phyloP scores from a whole-genome alignment of 768 basidiomycete genomes.

The Tulasnella sp. region DNA sequence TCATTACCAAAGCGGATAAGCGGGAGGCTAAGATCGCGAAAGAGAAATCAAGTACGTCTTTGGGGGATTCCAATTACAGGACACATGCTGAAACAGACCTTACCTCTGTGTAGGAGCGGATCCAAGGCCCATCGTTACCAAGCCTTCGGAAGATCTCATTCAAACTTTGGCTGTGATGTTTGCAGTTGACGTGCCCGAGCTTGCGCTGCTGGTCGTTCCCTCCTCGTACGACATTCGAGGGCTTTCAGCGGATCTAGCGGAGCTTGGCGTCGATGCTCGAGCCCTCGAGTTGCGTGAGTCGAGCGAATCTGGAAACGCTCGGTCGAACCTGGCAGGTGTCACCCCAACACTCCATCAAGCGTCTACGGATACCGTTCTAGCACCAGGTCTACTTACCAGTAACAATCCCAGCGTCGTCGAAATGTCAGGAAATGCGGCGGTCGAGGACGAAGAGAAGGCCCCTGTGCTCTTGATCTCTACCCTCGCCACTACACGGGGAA shows the following conservation, averaged over 20 bases:
- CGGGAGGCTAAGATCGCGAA: neutral
- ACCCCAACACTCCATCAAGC: neutral
- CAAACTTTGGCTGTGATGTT: conserved; percentile 6
- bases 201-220: conserved; percentile 13
- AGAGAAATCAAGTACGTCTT: neutral
- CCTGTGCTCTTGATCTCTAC: conserved; percentile 11
- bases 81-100: neutral
- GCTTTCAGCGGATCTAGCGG: neutral
- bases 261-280: conserved; percentile 1
- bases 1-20: neutral
- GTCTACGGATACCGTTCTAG: neutral
- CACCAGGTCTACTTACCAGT: neutral
- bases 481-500: conserved; percentile 2
- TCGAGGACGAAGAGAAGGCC: neutral
- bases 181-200: conserved; percentile 10
- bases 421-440: neutral
- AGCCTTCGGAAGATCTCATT: neutral
- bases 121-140: neutral
- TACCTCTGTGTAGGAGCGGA: neutral
- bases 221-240: conserved; percentile 8
- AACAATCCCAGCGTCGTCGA: neutral
- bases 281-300: conserved; percentile 6
- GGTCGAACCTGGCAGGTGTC: conserved; percentile 1
- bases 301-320: neutral
- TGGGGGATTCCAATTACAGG: neutral